phyloP scores from a whole-genome alignment of 2,329 filamentous ascomycete species.

The Colletotrichum sojae region DNA sequence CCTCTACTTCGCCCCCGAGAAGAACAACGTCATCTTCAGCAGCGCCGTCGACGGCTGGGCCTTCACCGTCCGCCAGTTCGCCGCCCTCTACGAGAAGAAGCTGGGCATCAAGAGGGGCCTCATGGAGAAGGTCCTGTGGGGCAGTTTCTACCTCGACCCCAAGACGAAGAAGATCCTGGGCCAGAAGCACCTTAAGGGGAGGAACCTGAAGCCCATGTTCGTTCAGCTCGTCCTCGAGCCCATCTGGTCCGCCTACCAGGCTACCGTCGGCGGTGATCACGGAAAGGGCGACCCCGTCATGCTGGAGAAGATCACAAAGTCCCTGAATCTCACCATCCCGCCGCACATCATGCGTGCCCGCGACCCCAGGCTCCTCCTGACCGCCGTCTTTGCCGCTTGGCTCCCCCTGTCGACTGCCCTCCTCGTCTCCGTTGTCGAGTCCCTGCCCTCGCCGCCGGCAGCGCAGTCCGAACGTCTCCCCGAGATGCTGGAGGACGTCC shows the following conservation, averaged over 20 bases:
- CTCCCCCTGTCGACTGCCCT: conserved; percentile 92
- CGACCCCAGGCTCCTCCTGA: conserved; percentile 87
- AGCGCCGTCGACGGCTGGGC: conserved; percentile 99
- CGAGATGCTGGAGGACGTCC: conserved; percentile 82
- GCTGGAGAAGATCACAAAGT: conserved; percentile 95
- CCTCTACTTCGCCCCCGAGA: conserved; percentile 97
- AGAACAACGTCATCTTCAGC: conserved; percentile 99
- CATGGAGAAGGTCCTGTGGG: conserved; percentile 96
- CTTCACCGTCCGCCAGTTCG: conserved; percentile 96
- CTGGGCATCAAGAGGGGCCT: conserved; percentile 90
- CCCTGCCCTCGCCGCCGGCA: conserved; percentile 84
- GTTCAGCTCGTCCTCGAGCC: conserved; percentile 96
- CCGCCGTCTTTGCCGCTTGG: conserved; percentile 90
- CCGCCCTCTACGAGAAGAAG: conserved; percentile 94
- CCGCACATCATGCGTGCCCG: conserved; percentile 87
- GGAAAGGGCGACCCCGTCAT: conserved; percentile 86
- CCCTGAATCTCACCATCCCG: conserved; percentile 85
- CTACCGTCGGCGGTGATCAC: conserved; percentile 85
- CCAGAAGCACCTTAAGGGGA: conserved; percentile 92
- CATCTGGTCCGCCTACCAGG: conserved; percentile 95
- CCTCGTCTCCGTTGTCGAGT: conserved; percentile 93
- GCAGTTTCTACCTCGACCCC: conserved; percentile 94
- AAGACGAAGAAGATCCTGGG: conserved; percentile 96
- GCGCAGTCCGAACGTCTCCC: conserved; percentile 88
- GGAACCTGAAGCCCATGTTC: conserved; percentile 95